Evolutionary conservation across 306 rosid species (phyloP).

Genomic region (Rosa persica): DNA sequence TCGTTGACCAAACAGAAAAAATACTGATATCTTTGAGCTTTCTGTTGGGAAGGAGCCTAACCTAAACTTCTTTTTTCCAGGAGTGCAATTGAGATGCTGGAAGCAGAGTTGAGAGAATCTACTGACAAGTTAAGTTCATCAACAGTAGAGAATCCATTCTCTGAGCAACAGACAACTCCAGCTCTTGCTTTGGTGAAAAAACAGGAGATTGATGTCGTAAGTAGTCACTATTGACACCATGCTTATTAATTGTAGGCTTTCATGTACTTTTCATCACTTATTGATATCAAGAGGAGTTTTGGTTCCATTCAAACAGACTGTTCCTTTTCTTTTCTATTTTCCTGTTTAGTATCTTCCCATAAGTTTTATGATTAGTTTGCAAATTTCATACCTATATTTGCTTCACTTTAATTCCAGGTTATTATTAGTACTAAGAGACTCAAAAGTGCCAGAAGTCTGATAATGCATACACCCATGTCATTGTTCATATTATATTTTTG

Average conservation of each 20-base stretch:
- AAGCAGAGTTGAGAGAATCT: conserved; percentile 64
- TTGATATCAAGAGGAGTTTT: not conserved
- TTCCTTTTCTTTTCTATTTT: too few relatives aligned
- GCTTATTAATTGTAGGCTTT: not conserved
- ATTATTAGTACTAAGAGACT: not conserved
- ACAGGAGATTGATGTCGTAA: conserved; percentile 56
- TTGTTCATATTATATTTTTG: not conserved
- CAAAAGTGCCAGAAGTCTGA: not conserved
- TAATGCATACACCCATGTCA: not conserved
- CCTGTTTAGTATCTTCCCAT: not conserved
- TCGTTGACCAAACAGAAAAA: not conserved
- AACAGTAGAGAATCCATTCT: conserved; percentile 36
- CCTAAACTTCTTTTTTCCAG: conserved; percentile 36
- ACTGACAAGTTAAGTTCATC: conserved; percentile 27
- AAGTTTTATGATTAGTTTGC: not conserved
- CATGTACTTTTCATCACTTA: not conserved
- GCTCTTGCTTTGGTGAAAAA: conserved; percentile 30
- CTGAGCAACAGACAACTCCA: conserved; percentile 37
- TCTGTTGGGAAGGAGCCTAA: not conserved
- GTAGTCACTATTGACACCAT: conserved; percentile 24
- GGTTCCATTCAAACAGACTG: not conserved
- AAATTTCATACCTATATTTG: not conserved
- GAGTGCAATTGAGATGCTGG: conserved; percentile 80
- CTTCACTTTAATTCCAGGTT: not conserved
- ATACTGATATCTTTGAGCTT: not conserved